phyloP scores from a whole-genome alignment of 192 early-diverging fungal genomes.

The Coemansia pectinata region DNA sequence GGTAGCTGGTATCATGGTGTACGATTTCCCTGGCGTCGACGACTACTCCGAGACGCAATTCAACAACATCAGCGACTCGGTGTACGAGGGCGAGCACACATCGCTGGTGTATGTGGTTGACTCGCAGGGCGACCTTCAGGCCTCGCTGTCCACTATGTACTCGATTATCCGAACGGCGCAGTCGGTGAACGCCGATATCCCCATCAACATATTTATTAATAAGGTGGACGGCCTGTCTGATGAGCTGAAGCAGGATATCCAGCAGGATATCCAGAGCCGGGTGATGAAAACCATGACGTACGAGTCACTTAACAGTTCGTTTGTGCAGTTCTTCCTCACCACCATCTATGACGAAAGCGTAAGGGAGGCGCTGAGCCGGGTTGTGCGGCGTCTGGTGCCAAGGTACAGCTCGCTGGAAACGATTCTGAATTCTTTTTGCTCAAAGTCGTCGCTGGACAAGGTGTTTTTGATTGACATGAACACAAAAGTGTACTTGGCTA shows the following conservation, averaged over 20 bases:
- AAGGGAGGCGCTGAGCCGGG: conserved; percentile 92
- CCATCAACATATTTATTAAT: conserved; percentile 94
- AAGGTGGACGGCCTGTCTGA: conserved; percentile 96
- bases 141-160: conserved; percentile 73
- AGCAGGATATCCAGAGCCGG: conserved; percentile 90
- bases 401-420: conserved; percentile 85
- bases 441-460: conserved; percentile 95
- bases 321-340: conserved; percentile 83
- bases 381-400: conserved; percentile 88
- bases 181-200: conserved; percentile 77
- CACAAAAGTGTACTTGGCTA: conserved; percentile 94
- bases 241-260: conserved; percentile 95
- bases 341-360: conserved; percentile 94
- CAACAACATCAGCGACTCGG: conserved; percentile 53
- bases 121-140: conserved; percentile 89
- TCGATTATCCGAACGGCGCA: conserved; percentile 74
- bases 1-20: conserved; percentile 58
- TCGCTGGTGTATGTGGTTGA: conserved; percentile 94
- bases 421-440: conserved; percentile 89
- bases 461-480: conserved; percentile 89
- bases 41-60: conserved; percentile 75
- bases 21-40: conserved; percentile 91
- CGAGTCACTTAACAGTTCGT: conserved; percentile 73
- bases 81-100: conserved; percentile 69
- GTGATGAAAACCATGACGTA: conserved; percentile 85